These are phyloP conservation scores for Castanea mollissima DNA, from an alignment of 306 rosid genomes.

Conservation along the genomic window DNA sequence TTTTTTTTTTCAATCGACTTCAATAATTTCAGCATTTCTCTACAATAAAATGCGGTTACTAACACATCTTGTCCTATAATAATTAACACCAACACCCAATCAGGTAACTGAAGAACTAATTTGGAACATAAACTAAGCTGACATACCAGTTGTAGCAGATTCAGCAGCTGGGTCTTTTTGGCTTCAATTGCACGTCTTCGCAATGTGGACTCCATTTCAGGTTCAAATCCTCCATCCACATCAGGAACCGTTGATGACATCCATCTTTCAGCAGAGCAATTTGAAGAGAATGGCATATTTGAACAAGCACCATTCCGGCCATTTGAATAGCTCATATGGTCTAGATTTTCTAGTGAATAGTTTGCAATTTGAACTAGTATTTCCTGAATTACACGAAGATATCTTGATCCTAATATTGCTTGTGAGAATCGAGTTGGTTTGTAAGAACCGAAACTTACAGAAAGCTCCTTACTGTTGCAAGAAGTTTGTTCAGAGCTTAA, in stretches of 20 bases:
- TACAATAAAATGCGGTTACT: not conserved
- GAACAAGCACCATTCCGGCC: slow-evolving; percentile 24
- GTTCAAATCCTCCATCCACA: slow-evolving; percentile 28
- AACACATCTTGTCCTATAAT: not conserved
- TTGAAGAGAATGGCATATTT: slow-evolving; percentile 19
- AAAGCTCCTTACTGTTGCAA: slow-evolving; percentile 40
- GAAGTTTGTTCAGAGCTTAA: slow-evolving; percentile 49
- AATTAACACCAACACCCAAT: not conserved
- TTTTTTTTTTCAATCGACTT: not conserved
- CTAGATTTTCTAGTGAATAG: slow-evolving; percentile 56
- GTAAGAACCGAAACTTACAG: slow-evolving; percentile 38
- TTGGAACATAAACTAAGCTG: not conserved
- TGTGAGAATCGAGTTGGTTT: slow-evolving; percentile 43
- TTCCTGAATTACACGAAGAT: slow-evolving; percentile 70
- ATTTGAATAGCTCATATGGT: slow-evolving; percentile 30
- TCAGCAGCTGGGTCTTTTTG: slow-evolving; percentile 63
- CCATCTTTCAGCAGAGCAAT: slow-evolving; percentile 2
- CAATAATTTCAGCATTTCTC: not conserved
- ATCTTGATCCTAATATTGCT: slow-evolving; percentile 57
- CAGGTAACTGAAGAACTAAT: not conserved
- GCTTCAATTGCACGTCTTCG: slow-evolving; percentile 42
- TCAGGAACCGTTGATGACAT: slow-evolving; percentile 11
- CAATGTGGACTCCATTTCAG: slow-evolving; percentile 32
- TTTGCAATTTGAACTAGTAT: slow-evolving; percentile 70
- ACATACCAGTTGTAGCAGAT: slow-evolving; percentile 74